These are phyloP conservation scores for Colletotrichum sp. DNA, from an alignment of 2,329 filamentous ascomycete genomes.

Conservation along the genomic window DNA sequence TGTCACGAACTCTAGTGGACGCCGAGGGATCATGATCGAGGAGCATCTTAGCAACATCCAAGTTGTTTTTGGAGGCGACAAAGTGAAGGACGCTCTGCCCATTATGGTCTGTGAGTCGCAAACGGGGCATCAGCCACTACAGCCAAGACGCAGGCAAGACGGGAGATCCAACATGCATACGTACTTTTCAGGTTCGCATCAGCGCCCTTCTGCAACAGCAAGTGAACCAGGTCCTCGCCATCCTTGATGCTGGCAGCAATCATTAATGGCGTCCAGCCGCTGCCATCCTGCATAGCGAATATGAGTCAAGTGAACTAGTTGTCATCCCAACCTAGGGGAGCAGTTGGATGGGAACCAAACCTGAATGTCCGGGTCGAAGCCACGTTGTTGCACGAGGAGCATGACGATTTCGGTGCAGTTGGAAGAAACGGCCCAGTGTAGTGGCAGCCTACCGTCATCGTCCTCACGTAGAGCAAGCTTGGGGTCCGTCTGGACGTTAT, in stretches of 20 bases:
- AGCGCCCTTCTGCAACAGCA: slow-evolving; percentile 73
- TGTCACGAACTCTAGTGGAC: slow-evolving; percentile 81
- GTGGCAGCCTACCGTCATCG: slow-evolving; percentile 85
- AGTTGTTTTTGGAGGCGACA: slow-evolving; percentile 85
- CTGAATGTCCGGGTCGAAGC: slow-evolving; percentile 85
- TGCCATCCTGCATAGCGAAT: slow-evolving; percentile 62
- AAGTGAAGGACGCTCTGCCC: slow-evolving; percentile 91
- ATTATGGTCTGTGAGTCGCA: slow-evolving; percentile 57
- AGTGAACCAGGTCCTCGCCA: slow-evolving; percentile 69
- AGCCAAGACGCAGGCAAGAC: not conserved
- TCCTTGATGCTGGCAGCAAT: slow-evolving; percentile 80
- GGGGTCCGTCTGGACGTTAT: slow-evolving; percentile 68
- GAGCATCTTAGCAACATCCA: slow-evolving; percentile 82
- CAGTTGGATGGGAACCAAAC: slow-evolving; percentile 44
- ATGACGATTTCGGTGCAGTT: slow-evolving; percentile 79
- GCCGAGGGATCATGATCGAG: slow-evolving; percentile 73
- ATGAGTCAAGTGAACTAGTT: not conserved
- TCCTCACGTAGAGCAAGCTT: slow-evolving; percentile 77
- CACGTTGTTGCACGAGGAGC: slow-evolving; percentile 70
- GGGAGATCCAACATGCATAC: slow-evolving; percentile 17
- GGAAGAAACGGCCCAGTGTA: slow-evolving; percentile 93
- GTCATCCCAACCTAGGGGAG: too few species aligned
- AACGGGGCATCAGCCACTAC: not conserved
- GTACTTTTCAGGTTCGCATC: slow-evolving; percentile 76
- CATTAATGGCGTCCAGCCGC: slow-evolving; percentile 86